Base-by-base conservation (phyloP, 129 eudicot genomes). In the Centrapalus pauciflorus region DNA sequence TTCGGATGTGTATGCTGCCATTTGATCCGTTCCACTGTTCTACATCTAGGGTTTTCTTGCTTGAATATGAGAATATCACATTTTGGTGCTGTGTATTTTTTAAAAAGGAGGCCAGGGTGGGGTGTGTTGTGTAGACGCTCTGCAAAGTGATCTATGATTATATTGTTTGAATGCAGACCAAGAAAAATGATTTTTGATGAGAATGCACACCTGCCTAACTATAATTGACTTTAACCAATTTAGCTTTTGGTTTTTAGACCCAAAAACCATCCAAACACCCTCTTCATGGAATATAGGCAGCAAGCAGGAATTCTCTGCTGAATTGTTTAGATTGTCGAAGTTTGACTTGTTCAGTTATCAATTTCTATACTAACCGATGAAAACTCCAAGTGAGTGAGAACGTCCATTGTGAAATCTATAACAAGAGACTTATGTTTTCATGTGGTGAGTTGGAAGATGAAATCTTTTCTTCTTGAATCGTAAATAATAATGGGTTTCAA, bases 11-110 rank as follows among this genome's bases (percentile, higher is more conserved):
- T 41, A 4, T 14, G n/a, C 52, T 34, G 73, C 33, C 33, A 13
- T 52, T 52, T 35, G 73, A 51, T 16, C 23, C 24, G 50, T 55
- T 38, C 55, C 4, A 40, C 2, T 69, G 57, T 12, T 29, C 67
- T 29, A 70, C 23, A 27, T 17, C 21, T 69, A 55, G 74, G 54
- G 73, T 54, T 54, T 68, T 54, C 38, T 68, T 23, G 11, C 37
- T 0, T 27, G 41, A 16, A 16, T 35, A 25, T 24, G 46, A 23
- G 41, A 16, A 16, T 35, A 25, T 24, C 60, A 23, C 72, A 49
- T 66, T 30, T 23, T 30, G 2, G 32, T 66, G 35, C 13, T 64
- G 8, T 35, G 26, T 51, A 13, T 35, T 0, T 10, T 35, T 32
- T 68, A 24, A 41, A n/a, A n/a, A n/a, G n/a, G n/a, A n/a, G n/a